Base-by-base conservation (phyloP, 495 filamentous ascomycete species). In the Astrothelium macrocarpum region DNA sequence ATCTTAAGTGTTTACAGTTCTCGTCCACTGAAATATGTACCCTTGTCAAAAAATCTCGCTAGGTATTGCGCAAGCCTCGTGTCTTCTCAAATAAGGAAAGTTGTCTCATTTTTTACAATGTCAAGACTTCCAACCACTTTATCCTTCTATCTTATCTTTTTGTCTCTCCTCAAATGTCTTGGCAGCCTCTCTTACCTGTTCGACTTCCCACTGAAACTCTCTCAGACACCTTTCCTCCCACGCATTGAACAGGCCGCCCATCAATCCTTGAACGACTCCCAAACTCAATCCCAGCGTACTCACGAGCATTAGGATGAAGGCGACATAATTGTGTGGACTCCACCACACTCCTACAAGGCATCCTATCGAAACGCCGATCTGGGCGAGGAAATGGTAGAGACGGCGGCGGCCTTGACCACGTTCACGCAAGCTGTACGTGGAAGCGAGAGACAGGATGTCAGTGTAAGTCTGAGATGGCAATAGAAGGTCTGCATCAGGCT, bases 131-230 rank as follows among this genome's bases (percentile, higher is more conserved):
- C n/a, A n/a, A n/a, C n/a, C n/a, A n/a, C n/a, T n/a, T 39, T 39
- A 39, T 39, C 34, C 34, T 5, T 14, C 5, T 5, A 5, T 29
- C 25, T 56, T 10, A 26, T 56, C n/a, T 16, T 56, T 56, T 56
- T 29, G 23, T 26, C 25, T 29, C 60, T 4, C 31, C 26, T 53
- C 60, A 20, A 45, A 7, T 4, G 12, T 39, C 31, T 43, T 61
- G 29, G 72, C 77, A 16, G 71, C 65, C 66, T 64, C 71, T 65
- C 75, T 84, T 36, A 87, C 87, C 75, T 88, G 94, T 59, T 76
- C 75, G 16, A 98, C 86, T 77, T 98, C 95, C 87, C 91, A 96
- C 70, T 94, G 85, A 76, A 97, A 97, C 77, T 97, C 94, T 68
- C 85, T 87, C n/a, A 98, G 76, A 16, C 90, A 85, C 64, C 90